A percentile compares a stretch with the other conserved stretches of the same genome.
These are phyloP conservation scores for Cyphellophora attinorum DNA, from an alignment of 2,329 filamentous ascomycete genomes.

Conservation along the genomic window DNA sequence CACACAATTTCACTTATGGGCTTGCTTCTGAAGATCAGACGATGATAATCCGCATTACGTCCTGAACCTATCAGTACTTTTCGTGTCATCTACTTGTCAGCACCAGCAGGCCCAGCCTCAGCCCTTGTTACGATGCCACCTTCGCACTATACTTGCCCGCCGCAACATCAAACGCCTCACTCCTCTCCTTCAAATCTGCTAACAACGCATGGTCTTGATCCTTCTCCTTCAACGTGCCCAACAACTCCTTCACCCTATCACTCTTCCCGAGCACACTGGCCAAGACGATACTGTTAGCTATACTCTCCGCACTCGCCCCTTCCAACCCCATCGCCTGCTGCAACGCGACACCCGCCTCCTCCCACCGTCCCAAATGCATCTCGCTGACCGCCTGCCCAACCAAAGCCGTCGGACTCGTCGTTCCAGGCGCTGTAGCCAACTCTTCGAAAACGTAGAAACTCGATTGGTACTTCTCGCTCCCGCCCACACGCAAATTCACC, in stretches of 20 bases:
- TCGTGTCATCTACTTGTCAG: too few relatives aligned
- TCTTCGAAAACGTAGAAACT: conserved; percentile 98
- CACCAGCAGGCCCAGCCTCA: too few relatives aligned
- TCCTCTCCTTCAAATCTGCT: conserved; percentile 72
- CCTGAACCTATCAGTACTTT: too few relatives aligned
- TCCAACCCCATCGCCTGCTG: conserved; percentile 69
- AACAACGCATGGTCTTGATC: conserved; percentile 63
- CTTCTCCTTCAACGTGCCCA: conserved; percentile 36
- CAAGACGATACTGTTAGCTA: conserved; percentile 76
- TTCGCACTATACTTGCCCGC: conserved; percentile 80
- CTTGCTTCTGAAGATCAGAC: too few relatives aligned
- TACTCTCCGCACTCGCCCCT: conserved; percentile 54
- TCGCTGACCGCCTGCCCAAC: conserved; percentile 86
- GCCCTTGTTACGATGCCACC: conserved; percentile 44
- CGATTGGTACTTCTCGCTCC: conserved; percentile 91
- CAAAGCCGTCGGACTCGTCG: conserved; percentile 64
- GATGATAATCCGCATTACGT: too few relatives aligned
- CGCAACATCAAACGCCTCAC: conserved; percentile 74
- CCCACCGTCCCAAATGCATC: conserved; percentile 75
- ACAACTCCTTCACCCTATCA: conserved; percentile 18
- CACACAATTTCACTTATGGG: too few relatives aligned
- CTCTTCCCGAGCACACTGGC: conserved; percentile 69
- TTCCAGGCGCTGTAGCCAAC: conserved; percentile 76
- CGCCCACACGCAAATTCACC: conserved; percentile 83
- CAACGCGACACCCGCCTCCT: conserved; percentile 81